Base-by-base conservation (phyloP, 495 filamentous ascomycete genomes). In the Talaromyces wortmannii region DNA sequence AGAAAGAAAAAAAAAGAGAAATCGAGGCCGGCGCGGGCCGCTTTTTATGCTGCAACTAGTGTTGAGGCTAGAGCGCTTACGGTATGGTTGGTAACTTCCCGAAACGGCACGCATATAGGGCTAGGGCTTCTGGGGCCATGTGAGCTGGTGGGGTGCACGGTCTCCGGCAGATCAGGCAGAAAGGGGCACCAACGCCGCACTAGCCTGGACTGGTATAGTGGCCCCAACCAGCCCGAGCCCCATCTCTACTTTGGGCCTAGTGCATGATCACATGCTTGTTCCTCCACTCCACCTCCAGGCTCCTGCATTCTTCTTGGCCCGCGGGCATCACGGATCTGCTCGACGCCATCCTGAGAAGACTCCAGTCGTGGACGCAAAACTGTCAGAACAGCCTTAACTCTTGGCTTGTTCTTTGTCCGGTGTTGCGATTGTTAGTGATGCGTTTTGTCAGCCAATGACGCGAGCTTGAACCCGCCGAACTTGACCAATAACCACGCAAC, bases 151-250 rank as follows among this genome's bases (percentile, higher is more conserved):
- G 23, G 23, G 23, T 4, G 23, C 23, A 2, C 23, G 23, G 23
- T 23, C 23, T 23, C 23, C 1, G 23, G 23, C 23, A 23, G 23
- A 23, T 40, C 36, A 40, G 36, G 8, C 8, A 40, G 36, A 40
- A 40, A 40, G 36, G 36, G 36, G 13, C 23, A 23, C 23, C 4
- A 40, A 13, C 36, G 36, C 36, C 36, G 13, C 36, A 5, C 36
- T 40, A 13, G 36, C 36, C 63, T 86, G 84, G 57, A 83, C 83
- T 12, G 70, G 67, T 4, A 81, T 73, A 53, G 83, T 82, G 10
- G 72, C 71, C 8, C 82, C 82, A 40, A 40, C 36, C 36, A 13
- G 5, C 13, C 13, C 1, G 36, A 10, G 36, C 36, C 36, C 36
- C 36, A 40, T 5, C 8, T 40, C 36, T 8, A 5, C 36, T 40